These are phyloP conservation scores for Talaromyces sp. DNA, from an alignment of 2,329 filamentous ascomycete species.

Conservation along the genomic window DNA sequence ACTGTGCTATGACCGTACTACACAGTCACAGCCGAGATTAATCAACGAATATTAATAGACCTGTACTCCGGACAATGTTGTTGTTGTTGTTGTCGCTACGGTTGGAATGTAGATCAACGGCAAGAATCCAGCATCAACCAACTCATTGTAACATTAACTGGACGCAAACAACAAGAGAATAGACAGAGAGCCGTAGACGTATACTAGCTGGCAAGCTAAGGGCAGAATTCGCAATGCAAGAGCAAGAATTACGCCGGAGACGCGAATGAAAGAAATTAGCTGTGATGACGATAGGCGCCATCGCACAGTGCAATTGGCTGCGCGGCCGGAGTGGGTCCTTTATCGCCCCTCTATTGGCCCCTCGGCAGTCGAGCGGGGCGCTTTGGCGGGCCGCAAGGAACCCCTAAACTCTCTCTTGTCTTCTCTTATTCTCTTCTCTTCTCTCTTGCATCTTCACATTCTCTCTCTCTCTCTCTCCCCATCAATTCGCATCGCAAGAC, in stretches of 20 bases:
- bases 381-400: neutral
- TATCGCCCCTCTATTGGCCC: neutral
- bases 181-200: too few relatives aligned
- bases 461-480: neutral
- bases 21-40: neutral
- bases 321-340: neutral
- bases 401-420: neutral
- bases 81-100: neutral
- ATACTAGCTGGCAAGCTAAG: too few relatives aligned
- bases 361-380: neutral
- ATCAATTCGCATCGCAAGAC: neutral
- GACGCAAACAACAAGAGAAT: too few relatives aligned
- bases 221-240: too few relatives aligned
- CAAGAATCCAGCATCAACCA: neutral
- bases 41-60: too few relatives aligned
- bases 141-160: too few relatives aligned
- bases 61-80: neutral
- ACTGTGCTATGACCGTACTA: neutral
- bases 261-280: neutral
- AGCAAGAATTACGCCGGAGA: neutral
- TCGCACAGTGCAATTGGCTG: neutral
- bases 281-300: neutral
- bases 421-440: neutral
- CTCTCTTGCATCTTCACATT: neutral
- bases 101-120: neutral